Percentiles rank a stretch among this genome's conserved stretches.
phyloP scores from a whole-genome alignment of 2,329 filamentous ascomycete species.

The Tolypocladium nubicola region DNA sequence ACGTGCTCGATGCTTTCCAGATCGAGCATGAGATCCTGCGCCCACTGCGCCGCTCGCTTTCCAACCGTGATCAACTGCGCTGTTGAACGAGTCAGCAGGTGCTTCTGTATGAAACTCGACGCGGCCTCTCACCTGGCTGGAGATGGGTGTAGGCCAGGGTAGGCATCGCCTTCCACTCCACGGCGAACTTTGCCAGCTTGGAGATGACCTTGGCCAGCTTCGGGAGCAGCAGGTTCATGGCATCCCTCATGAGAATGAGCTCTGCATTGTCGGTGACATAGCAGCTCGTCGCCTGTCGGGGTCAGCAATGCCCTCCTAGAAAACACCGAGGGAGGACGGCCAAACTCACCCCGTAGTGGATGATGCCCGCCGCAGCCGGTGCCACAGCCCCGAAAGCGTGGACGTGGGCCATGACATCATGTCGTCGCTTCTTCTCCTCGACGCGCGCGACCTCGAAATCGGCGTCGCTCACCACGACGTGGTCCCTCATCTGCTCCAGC shows the following conservation, averaged over 20 bases:
- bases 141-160: conserved; percentile 70
- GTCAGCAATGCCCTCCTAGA: not conserved
- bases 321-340: not conserved
- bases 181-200: conserved; percentile 63
- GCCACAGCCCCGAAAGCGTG: conserved; percentile 65
- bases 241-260: conserved; percentile 54
- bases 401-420: conserved; percentile 60
- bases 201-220: conserved; percentile 72
- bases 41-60: conserved; percentile 49
- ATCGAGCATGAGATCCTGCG: conserved; percentile 55
- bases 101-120: no score
- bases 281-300: conserved; percentile 26
- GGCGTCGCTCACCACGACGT: conserved; percentile 64
- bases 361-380: conserved; percentile 70
- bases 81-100: no score
- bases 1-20: conserved; percentile 62
- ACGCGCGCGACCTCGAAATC: conserved; percentile 65
- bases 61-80: conserved; percentile 8
- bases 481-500: conserved; percentile 63
- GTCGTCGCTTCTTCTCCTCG: conserved; percentile 64
- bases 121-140: conserved; percentile 22
- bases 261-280: conserved; percentile 68
- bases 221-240: conserved; percentile 62
- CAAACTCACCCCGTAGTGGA: conserved; percentile 51
- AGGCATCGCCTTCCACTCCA: conserved; percentile 58